Evolutionary conservation across 2,329 filamentous ascomycete species (phyloP), one percentile per base, ranked within the genome.

Genomic region (Alternaria sp.): DNA sequence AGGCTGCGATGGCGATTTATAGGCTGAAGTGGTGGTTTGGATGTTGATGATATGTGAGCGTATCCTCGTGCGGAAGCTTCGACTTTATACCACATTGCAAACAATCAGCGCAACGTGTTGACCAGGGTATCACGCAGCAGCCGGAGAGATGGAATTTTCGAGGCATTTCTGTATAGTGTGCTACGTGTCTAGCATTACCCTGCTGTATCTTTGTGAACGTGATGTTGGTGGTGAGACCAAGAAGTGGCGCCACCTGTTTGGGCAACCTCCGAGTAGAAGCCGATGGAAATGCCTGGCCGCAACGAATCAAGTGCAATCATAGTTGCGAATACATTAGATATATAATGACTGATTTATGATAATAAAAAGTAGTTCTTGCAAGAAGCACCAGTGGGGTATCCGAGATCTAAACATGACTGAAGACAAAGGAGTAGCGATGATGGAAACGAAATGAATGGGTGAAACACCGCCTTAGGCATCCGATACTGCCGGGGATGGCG

Each of bases 401-500:
- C 15, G 46, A 19, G 23, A 49, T 28, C 23, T 12, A 49, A 49
- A 49, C 2, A 49, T 12, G 3, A 28, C 25, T 25, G 21, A 30
- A 23, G 6, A 28, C 7, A 17, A 25, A 6, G 28, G 40, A 17
- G 15, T 43, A 19, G 13, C 5, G 30, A 23, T 12, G 9, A 13
- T 32, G 36, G 23, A 61, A n/a, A 21, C 12, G 12, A 61, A 49
- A 28, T 23, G 26, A 26, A 55, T 36, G 50, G 28, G 19, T 57
- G 66, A 28, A 28, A 49, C n/a, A 3, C n/a, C 26, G 19, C 19
- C n/a, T 32, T 69, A 76, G 2, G 69, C 69, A 19, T 69, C 62
- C 21, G 72, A 76, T 1, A 73, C 60, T n/a, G 74, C 74, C 6
- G 75, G 74, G 4, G 72, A 72, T 1, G 69, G 75, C 6, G 72